Conservation (phyloP, 2,329 filamentous ascomycete genomes). For the Diplodia seriata region DNA sequence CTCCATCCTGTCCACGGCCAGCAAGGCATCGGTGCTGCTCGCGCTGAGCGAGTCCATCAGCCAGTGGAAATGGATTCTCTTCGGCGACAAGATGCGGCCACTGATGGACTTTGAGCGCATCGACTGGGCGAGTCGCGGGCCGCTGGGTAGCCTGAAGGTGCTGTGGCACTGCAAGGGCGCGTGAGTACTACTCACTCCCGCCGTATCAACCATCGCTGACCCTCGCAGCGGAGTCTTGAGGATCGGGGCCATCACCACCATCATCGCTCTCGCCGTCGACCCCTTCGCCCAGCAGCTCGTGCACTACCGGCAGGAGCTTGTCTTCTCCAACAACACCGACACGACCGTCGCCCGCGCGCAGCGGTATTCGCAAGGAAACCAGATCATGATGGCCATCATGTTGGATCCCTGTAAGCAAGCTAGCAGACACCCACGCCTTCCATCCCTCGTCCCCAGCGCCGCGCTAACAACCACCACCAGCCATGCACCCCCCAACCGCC, state of each 20-base stretch:
- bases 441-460: too few species aligned
- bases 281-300: constrained; percentile 28
- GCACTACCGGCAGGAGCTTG: not conserved
- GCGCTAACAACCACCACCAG: too few species aligned
- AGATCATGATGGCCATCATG: not conserved
- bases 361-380: constrained; percentile 22
- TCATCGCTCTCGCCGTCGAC: constrained; percentile 13
- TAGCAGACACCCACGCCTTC: too few species aligned
- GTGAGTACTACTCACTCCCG: constrained; percentile 3
- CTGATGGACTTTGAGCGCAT: constrained; percentile 33
- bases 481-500: not conserved
- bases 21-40: constrained; percentile 30
- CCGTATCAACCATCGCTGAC: not conserved
- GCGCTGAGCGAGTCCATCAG: constrained; percentile 29
- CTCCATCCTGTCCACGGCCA: constrained; percentile 32
- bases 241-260: constrained; percentile 23
- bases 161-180: constrained; percentile 19
- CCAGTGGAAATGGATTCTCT: constrained; percentile 30
- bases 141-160: constrained; percentile 26
- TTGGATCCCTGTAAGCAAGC: constrained; percentile 1
- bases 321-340: not conserved
- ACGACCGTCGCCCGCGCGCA: not conserved
- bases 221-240: not conserved
- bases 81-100: constrained; percentile 1
- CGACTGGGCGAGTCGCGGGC: constrained; percentile 30